These are phyloP conservation scores for Heracleum sosnowskyi DNA, from an alignment of 129 eudicot genomes.

Conservation along the genomic window DNA sequence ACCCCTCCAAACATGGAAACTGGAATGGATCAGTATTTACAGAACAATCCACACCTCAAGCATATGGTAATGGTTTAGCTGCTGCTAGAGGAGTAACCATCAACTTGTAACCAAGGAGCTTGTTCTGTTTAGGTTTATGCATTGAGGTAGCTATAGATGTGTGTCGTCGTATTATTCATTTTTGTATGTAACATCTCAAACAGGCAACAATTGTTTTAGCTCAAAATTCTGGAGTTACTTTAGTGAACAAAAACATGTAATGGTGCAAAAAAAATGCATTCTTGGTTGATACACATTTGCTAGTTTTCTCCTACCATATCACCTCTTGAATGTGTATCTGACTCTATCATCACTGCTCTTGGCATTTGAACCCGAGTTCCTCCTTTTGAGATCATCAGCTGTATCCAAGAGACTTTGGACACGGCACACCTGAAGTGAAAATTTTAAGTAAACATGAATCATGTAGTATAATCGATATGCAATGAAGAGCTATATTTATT, in stretches of 20 bases:
- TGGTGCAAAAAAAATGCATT: background rate
- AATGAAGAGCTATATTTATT: background rate
- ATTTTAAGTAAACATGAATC: background rate
- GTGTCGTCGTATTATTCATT: background rate
- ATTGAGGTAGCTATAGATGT: background rate
- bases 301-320: too few species aligned
- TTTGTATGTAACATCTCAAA: background rate
- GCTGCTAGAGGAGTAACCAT: conserved; percentile 66
- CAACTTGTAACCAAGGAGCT: conserved; percentile 23
- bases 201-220: background rate
- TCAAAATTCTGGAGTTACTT: conserved; percentile 40
- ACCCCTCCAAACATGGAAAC: conserved; percentile 48
- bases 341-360: background rate
- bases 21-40: conserved; percentile 23
- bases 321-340: background rate
- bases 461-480: background rate
- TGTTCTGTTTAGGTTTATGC: background rate
- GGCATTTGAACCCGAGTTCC: conserved; percentile 35
- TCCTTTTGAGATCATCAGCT: conserved; percentile 50
- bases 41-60: conserved; percentile 27
- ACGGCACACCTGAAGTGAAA: conserved; percentile 62
- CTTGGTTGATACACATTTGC: background rate
- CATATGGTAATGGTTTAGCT: conserved; percentile 25
- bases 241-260: conserved; percentile 14
- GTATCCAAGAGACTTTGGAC: conserved; percentile 70